Conservation (phyloP, 805 yeast species). For the Pichia californica region DNA sequence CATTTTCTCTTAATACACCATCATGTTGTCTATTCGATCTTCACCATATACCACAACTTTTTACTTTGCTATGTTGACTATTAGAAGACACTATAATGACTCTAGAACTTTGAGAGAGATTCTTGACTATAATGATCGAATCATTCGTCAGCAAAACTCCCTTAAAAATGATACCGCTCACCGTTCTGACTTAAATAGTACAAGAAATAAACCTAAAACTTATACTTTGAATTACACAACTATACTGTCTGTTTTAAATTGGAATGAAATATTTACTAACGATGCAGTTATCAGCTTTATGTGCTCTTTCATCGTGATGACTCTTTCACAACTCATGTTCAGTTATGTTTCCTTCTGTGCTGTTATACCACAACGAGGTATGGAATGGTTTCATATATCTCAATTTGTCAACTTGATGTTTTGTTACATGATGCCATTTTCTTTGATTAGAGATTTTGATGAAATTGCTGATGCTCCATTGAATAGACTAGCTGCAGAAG, state of each 20-base stretch:
- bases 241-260: slow-evolving; percentile 15
- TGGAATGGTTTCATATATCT: slow-evolving; percentile 19
- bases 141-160: not conserved
- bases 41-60: too few species aligned
- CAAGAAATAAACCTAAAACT: not conserved
- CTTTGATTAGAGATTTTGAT: slow-evolving; percentile 17
- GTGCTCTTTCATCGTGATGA: slow-evolving; percentile 17
- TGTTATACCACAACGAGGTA: slow-evolving; percentile 22
- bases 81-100: slow-evolving; percentile 5
- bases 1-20: too few species aligned
- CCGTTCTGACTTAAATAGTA: too few species aligned
- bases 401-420: slow-evolving; percentile 21
- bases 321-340: slow-evolving; percentile 22
- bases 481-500: slow-evolving; percentile 19
- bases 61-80: slow-evolving; percentile 14
- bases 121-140: slow-evolving; percentile 10
- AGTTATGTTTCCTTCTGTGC: slow-evolving; percentile 25
- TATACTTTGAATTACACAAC: slow-evolving; percentile 4
- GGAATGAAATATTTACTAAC: slow-evolving; percentile 23
- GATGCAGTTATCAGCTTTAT: slow-evolving; percentile 17
- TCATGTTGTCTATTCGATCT: too few species aligned
- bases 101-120: slow-evolving; percentile 10
- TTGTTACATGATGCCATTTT: slow-evolving; percentile 24
- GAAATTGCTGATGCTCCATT: slow-evolving; percentile 23
- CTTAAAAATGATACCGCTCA: not conserved